These are phyloP conservation scores for Afroboletus lepidellus DNA, from an alignment of 1,284 basidiomycete species.

Conservation along the genomic window DNA sequence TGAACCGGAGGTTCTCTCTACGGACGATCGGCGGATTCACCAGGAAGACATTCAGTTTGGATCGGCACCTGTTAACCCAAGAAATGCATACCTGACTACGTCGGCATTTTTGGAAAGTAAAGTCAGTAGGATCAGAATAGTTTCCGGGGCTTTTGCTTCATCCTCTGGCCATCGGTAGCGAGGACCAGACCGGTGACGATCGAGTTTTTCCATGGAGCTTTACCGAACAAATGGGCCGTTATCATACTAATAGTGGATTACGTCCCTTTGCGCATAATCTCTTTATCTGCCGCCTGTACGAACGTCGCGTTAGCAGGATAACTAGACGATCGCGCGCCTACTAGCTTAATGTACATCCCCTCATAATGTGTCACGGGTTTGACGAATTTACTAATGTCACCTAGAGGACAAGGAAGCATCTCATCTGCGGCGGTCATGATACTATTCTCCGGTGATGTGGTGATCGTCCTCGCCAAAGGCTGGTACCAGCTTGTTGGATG, in stretches of 20 bases:
- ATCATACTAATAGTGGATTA: slow-evolving; percentile 84
- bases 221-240: slow-evolving; percentile 91
- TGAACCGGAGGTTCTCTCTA: slow-evolving; percentile 96
- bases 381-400: slow-evolving; percentile 88
- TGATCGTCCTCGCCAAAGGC: slow-evolving; percentile 99
- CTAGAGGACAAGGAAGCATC: slow-evolving; percentile 94
- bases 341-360: slow-evolving; percentile 90
- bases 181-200: slow-evolving; percentile 96
- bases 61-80: background rate
- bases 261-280: slow-evolving; percentile 87
- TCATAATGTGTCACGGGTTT: slow-evolving; percentile 87
- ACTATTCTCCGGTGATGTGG: slow-evolving; percentile 81
- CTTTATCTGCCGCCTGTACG: slow-evolving; percentile 83
- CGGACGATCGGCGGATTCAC: slow-evolving; percentile 99
- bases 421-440: slow-evolving; percentile 84
- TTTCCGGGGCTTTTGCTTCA: slow-evolving; percentile 99
- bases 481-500: slow-evolving; percentile 97
- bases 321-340: background rate
- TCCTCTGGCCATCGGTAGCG: slow-evolving; percentile 98
- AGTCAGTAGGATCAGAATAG: slow-evolving; percentile 96
- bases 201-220: slow-evolving; percentile 97
- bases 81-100: slow-evolving; percentile 70
- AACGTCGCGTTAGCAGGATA: slow-evolving; percentile 2
- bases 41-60: slow-evolving; percentile 56
- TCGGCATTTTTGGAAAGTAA: slow-evolving; percentile 90